Evolutionary conservation across 169 alveolate genomes (phyloP).

Genomic region (Babesia bigemina): DNA sequence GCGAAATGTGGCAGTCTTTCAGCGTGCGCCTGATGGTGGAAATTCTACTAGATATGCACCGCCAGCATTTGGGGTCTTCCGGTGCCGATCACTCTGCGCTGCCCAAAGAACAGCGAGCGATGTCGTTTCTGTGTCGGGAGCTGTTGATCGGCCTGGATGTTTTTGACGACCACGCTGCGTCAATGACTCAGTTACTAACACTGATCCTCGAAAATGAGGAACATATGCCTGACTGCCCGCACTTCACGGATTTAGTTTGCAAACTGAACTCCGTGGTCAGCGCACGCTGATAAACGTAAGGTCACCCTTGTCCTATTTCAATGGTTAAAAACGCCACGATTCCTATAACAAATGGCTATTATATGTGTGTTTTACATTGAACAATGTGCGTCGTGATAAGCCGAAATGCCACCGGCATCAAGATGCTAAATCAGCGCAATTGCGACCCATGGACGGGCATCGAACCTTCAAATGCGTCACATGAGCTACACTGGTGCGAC

Average conservation of each 20-base stretch:
- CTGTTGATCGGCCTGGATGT: neutral
- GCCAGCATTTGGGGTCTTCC: neutral
- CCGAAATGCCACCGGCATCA: too few species aligned
- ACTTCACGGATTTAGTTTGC: neutral
- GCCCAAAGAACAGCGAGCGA: neutral
- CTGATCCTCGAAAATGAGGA: neutral
- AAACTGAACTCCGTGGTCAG: too few species aligned
- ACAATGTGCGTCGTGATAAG: too few species aligned
- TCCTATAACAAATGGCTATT: too few species aligned
- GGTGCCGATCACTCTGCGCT: neutral
- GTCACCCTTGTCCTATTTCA: too few species aligned
- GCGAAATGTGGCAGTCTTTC: conserved; percentile 14
- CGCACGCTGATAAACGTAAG: too few species aligned
- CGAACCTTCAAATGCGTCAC: too few species aligned
- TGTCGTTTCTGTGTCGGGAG: neutral
- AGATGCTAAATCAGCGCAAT: too few species aligned
- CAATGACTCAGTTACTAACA: neutral
- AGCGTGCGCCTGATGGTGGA: conserved; percentile 4
- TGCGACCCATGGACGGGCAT: too few species aligned
- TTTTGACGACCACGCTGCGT: neutral
- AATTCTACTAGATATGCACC: neutral
- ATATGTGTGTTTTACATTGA: too few species aligned
- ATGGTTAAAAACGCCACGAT: too few species aligned
- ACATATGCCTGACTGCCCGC: neutral
- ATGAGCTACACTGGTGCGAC: too few species aligned